Evolutionary conservation across 768 basidiomycete genomes (phyloP).

Genomic region (Rhodocollybia butyracea): DNA sequence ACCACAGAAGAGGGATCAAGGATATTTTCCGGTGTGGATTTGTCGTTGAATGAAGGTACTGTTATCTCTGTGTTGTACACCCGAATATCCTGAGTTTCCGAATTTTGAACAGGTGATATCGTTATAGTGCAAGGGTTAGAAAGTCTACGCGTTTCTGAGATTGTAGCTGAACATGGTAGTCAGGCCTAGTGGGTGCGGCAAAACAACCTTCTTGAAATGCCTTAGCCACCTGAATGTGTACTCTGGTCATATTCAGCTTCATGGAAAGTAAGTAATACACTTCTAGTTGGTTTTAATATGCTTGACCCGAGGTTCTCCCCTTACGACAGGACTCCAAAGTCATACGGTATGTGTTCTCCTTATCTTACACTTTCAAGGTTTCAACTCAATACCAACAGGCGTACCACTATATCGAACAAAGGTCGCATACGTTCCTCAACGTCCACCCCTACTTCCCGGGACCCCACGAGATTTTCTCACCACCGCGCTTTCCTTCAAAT

Average conservation of each 20-base stretch:
- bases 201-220: constrained; percentile 81
- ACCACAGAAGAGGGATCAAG: constrained; percentile 39
- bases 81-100: neutral
- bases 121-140: constrained; percentile 73
- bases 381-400: neutral
- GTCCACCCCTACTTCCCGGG: constrained; percentile 81
- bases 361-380: constrained; percentile 2
- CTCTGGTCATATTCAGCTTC: constrained; percentile 58
- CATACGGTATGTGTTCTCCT: constrained; percentile 35
- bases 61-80: neutral
- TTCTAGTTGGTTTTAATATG: neutral
- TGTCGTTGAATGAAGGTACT: constrained; percentile 56
- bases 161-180: too few species aligned
- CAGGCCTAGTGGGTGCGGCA: constrained; percentile 83
- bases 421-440: constrained; percentile 85
- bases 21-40: constrained; percentile 59
- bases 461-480: constrained; percentile 73
- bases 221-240: constrained; percentile 77
- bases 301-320: neutral
- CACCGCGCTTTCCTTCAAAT: constrained; percentile 46
- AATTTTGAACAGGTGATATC: constrained; percentile 50
- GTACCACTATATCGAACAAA: constrained; percentile 73
- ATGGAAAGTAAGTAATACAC: constrained; percentile 53
- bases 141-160: too few species aligned
- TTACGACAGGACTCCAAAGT: constrained; percentile 37